A percentile compares a stretch with the other conserved stretches of the same genome.
These are phyloP conservation scores for Stromatinia cepivora DNA, from an alignment of 2,329 filamentous ascomycete species.

Conservation along the genomic window DNA sequence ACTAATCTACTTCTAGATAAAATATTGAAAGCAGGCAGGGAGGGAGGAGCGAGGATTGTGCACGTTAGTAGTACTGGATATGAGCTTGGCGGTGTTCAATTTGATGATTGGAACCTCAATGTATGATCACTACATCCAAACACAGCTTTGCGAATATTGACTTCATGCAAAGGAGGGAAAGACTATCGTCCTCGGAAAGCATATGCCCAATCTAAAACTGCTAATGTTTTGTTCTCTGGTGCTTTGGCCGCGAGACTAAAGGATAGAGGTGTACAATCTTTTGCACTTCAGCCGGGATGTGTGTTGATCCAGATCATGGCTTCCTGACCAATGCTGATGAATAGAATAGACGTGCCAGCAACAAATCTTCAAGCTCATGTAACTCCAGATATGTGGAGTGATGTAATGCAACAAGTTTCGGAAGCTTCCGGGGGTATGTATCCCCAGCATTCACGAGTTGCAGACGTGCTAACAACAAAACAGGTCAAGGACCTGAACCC, in stretches of 20 bases:
- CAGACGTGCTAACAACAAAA: not conserved
- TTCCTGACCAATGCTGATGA: not conserved
- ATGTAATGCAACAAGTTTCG: not conserved
- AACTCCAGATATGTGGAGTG: slow-evolving; percentile 23
- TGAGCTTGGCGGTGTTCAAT: slow-evolving; percentile 41
- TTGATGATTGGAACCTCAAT: slow-evolving; percentile 37
- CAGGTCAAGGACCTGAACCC: slow-evolving; percentile 5
- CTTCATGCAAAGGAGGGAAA: slow-evolving; percentile 20
- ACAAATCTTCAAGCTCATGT: slow-evolving; percentile 28
- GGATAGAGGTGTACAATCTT: slow-evolving; percentile 25
- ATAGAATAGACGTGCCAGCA: slow-evolving; percentile 23
- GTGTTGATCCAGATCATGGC: slow-evolving; percentile 25
- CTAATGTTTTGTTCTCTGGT: slow-evolving; percentile 42
- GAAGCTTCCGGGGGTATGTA: not conserved
- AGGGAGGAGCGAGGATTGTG: slow-evolving; percentile 25
- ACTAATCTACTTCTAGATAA: slow-evolving; percentile 48
- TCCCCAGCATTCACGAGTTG: not conserved
- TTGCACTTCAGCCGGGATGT: slow-evolving; percentile 27
- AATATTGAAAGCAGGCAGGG: slow-evolving; percentile 12
- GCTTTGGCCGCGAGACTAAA: slow-evolving; percentile 12
- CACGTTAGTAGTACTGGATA: slow-evolving; percentile 42
- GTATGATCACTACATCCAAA: slow-evolving; percentile 29
- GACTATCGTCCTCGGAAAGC: slow-evolving; percentile 41
- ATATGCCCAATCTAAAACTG: slow-evolving; percentile 48
- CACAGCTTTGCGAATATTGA: not conserved